Percentiles rank a stretch among this genome's conserved stretches.
These are phyloP conservation scores for Hortaea werneckii DNA, from an alignment of 2,329 filamentous ascomycete genomes.

Conservation along the genomic window DNA sequence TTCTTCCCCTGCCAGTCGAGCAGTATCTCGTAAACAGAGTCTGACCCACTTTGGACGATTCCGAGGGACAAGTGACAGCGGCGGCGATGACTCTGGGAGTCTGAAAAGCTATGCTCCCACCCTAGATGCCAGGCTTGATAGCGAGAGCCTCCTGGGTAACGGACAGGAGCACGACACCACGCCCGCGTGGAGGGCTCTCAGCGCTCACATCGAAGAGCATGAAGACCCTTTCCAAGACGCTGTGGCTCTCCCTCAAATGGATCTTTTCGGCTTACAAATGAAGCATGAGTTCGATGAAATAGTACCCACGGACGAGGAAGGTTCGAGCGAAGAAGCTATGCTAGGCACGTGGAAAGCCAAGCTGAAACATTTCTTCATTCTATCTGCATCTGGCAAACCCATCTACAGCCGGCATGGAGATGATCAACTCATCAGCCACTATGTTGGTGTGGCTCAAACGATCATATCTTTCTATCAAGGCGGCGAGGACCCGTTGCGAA, in stretches of 20 bases:
- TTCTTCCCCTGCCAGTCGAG: slow-evolving; percentile 21
- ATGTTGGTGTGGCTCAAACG: slow-evolving; percentile 90
- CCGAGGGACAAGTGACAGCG: slow-evolving; percentile 39
- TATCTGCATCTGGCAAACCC: slow-evolving; percentile 92
- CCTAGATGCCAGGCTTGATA: slow-evolving; percentile 55
- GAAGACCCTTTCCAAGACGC: slow-evolving; percentile 52
- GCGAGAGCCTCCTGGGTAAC: slow-evolving; percentile 71
- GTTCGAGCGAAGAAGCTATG: slow-evolving; percentile 46
- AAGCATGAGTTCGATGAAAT: slow-evolving; percentile 68
- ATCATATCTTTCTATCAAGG: slow-evolving; percentile 95
- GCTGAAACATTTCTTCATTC: slow-evolving; percentile 91
- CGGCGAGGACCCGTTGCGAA: slow-evolving; percentile 62
- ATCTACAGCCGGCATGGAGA: slow-evolving; percentile 95
- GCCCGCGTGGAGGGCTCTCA: slow-evolving; percentile 58
- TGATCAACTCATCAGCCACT: slow-evolving; percentile 78
- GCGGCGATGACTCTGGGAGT: slow-evolving; percentile 55
- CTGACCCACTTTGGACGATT: slow-evolving; percentile 31
- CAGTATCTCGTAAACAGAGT: slow-evolving; percentile 31
- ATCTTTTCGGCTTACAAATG: slow-evolving; percentile 53
- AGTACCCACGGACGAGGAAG: slow-evolving; percentile 46
- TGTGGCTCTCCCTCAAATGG: slow-evolving; percentile 34
- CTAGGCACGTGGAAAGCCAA: slow-evolving; percentile 78
- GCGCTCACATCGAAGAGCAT: slow-evolving; percentile 45
- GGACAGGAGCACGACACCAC: slow-evolving; percentile 54
- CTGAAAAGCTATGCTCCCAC: slow-evolving; percentile 57